These are phyloP conservation scores for Lipomyces orientalis DNA, from an alignment of 805 yeast species.

Conservation along the genomic window DNA sequence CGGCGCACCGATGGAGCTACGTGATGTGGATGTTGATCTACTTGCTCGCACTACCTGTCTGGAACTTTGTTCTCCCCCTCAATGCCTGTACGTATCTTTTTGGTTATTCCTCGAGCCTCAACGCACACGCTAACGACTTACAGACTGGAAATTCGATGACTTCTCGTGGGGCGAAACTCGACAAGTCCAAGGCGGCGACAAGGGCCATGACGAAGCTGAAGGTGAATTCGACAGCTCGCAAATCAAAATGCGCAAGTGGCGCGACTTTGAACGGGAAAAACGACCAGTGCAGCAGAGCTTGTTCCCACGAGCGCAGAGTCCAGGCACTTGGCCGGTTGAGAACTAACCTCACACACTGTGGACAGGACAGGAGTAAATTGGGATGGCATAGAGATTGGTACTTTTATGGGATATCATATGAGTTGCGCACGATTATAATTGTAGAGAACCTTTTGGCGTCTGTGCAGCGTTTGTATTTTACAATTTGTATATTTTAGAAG, in stretches of 20 bases:
- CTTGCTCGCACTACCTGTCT: constrained; percentile 79
- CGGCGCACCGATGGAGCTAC: constrained; percentile 76
- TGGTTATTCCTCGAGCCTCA: neutral
- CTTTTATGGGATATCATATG: neutral
- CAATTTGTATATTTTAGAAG: neutral
- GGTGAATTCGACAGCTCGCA: constrained; percentile 90
- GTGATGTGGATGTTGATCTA: constrained; percentile 81
- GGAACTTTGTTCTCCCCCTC: constrained; percentile 88
- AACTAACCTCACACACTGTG: neutral
- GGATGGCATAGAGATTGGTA: neutral
- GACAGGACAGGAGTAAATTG: neutral
- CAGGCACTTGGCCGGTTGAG: constrained; percentile 9
- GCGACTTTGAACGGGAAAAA: constrained; percentile 80
- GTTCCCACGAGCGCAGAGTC: constrained; percentile 7
- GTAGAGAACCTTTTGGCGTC: neutral
- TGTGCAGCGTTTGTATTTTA: neutral
- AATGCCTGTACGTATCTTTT: constrained; percentile 48
- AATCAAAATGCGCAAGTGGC: constrained; percentile 92
- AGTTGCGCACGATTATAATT: neutral
- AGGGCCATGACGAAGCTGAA: constrained; percentile 68
- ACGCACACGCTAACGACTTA: constrained; percentile 38
- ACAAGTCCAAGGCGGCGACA: constrained; percentile 69
- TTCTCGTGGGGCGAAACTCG: constrained; percentile 98
- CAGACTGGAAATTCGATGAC: constrained; percentile 96
- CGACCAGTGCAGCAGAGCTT: neutral